Evolutionary conservation across 2,329 filamentous ascomycete genomes (phyloP).

Genomic region (Diaporthe citri): DNA sequence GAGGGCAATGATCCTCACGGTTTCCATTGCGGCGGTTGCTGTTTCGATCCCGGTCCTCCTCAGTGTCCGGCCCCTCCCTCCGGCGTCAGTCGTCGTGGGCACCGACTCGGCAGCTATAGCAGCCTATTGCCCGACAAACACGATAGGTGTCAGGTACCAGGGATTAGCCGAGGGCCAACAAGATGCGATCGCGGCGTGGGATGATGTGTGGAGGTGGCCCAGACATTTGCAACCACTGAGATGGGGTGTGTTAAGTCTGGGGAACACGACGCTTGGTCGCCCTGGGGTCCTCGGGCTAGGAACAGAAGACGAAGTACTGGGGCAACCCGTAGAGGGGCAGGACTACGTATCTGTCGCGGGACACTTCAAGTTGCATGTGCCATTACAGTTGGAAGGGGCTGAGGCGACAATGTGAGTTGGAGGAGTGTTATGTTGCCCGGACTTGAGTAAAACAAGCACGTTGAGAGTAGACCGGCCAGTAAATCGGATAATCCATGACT

Average conservation of each 20-base stretch:
- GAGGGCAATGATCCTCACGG: background rate
- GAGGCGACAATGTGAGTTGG: background rate
- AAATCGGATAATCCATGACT: no score
- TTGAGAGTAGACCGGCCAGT: no score
- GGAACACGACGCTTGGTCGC: background rate
- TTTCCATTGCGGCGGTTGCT: background rate
- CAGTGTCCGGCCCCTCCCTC: background rate
- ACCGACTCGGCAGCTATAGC: background rate
- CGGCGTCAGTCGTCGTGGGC: background rate
- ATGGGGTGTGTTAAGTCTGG: background rate
- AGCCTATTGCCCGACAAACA: background rate
- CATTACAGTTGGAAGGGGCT: background rate
- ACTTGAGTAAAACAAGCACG: no score
- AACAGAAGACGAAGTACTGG: background rate
- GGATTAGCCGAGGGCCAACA: background rate
- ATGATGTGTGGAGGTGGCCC: background rate
- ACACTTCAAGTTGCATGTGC: background rate
- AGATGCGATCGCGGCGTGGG: background rate
- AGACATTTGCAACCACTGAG: background rate
- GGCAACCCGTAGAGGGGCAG: background rate
- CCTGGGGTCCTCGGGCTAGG: background rate
- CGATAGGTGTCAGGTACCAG: rapidly evolving
- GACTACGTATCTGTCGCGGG: background rate
- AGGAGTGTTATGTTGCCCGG: background rate
- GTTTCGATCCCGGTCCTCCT: background rate